Evolutionary conservation across 1,284 basidiomycete species (phyloP).

Genomic region (Papiliotrema nemorosa): DNA sequence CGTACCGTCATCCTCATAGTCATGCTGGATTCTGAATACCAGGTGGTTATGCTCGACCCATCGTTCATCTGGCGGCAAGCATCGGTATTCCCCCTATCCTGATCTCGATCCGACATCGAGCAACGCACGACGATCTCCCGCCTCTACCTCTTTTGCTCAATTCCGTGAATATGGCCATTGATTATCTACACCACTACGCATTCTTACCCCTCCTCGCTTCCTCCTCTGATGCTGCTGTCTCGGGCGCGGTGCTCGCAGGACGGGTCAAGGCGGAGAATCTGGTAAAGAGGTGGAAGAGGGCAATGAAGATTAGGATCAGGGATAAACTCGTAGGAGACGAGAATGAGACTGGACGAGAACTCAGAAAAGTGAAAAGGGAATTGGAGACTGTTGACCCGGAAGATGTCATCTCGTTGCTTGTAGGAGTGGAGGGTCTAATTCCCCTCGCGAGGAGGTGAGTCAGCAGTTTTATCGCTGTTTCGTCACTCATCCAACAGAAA

Average conservation of each 20-base stretch:
- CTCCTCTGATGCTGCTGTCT: constrained; percentile 53
- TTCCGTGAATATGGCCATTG: constrained; percentile 65
- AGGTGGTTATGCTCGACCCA: constrained; percentile 72
- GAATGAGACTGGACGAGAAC: constrained; percentile 53
- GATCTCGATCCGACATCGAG: constrained; percentile 90
- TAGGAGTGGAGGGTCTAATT: constrained; percentile 66
- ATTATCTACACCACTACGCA: constrained; percentile 64
- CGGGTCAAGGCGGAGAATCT: constrained; percentile 54
- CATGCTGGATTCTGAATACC: not conserved
- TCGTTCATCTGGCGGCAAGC: constrained; percentile 79
- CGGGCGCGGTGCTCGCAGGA: constrained; percentile 56
- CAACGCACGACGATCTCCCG: constrained; percentile 93
- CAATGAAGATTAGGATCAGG: constrained; percentile 39
- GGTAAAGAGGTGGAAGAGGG: constrained; percentile 41
- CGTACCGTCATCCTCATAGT: constrained; percentile 22
- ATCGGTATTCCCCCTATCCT: constrained; percentile 83
- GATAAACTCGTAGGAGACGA: constrained; percentile 72
- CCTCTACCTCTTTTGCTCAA: constrained; percentile 74
- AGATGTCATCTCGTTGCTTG: constrained; percentile 62
- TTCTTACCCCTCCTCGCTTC: constrained; percentile 65
- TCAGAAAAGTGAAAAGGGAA: constrained; percentile 35
- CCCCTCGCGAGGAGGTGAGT: constrained; percentile 73
- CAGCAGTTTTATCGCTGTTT: too few relatives aligned
- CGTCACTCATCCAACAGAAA: constrained; percentile 40
- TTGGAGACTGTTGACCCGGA: constrained; percentile 56